Base-by-base conservation (phyloP, 805 yeast species). In the Maudiozyma barnettii region DNA sequence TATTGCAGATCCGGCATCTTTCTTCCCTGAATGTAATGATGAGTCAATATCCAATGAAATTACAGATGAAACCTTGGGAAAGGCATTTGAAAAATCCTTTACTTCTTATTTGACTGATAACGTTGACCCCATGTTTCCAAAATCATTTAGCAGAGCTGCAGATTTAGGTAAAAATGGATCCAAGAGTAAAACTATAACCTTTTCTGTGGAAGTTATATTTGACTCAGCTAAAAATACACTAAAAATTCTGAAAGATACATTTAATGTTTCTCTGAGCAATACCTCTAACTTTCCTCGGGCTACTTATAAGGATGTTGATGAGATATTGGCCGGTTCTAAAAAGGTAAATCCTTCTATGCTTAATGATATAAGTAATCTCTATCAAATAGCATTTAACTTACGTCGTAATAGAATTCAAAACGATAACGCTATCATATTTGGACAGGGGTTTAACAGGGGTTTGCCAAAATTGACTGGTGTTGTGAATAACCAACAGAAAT, bases 1-100 rank as follows among this genome's bases (percentile, higher is more conserved):
- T 61, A 78, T 91, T 51, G 97, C 98, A 1, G 89, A 91, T 61
- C 97, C 97, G 0, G 72, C 87, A 0, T 82, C 96, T 0, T 77
- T 73, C 51, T 63, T 86, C 37, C 35, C 44, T 1, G 58, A 57
- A 23, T 48, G 56, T 12, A 54, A 63, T 5, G 43, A 53, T 12
- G 49, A 40, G 16, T 41, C 33, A 2, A 19, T 33, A 21, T 18
- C 40, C 9, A 20, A 35, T 30, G 48, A 48, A 2, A 52, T 79
- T 30, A 20, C 45, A 4, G 49, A 50, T 41, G 57, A 54, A 2
- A 52, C 80, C 21, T 69, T 81, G 16, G 65, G 72, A 41, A 72
- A 78, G 45, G 95, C 95, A 0, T 75, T 72, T 51, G 72, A 70
- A 41, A 73, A 80, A 53, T 77, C 82, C 0, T 66, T 78, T 20